Percentiles rank a stretch among this genome's conserved stretches.
These are phyloP conservation scores for Dillenia turbinata DNA, from an alignment of 164 flowering plant genomes.

Conservation along the genomic window DNA sequence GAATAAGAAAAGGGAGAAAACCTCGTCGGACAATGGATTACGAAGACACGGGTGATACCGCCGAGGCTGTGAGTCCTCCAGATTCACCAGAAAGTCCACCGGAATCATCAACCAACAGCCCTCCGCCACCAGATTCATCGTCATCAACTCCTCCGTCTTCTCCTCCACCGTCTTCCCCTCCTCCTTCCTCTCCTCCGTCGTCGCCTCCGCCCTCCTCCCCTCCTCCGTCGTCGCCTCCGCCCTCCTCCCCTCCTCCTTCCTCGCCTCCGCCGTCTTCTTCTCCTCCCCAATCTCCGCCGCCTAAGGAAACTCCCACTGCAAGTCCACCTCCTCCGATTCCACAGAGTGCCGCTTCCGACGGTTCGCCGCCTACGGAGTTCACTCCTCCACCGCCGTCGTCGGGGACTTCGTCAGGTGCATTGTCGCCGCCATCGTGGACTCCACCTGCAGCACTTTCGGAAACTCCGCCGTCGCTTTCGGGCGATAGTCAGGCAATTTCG, in stretches of 20 bases:
- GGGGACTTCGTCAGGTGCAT: too few relatives aligned
- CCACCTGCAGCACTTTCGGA: too few relatives aligned
- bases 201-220: constrained; percentile 6
- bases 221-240: neutral
- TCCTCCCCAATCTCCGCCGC: neutral
- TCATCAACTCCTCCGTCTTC: neutral
- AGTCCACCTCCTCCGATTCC: too few relatives aligned
- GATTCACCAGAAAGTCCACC: constrained; percentile 1
- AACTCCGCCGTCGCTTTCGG: too few relatives aligned
- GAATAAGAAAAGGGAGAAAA: too few relatives aligned
- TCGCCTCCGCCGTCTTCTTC: neutral
- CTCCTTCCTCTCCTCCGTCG: constrained; percentile 7
- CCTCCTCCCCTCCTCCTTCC: constrained; percentile 4
- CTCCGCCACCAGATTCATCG: neutral
- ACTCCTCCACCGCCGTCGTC: too few relatives aligned
- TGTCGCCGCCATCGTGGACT: too few relatives aligned
- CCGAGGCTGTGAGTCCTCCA: neutral
- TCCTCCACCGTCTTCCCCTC: constrained; percentile 7
- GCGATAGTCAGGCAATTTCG: too few relatives aligned
- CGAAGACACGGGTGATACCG: constrained; percentile 15
- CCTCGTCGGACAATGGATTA: constrained; percentile 11
- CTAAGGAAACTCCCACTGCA: too few relatives aligned
- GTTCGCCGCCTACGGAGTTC: too few relatives aligned
- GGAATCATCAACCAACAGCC: neutral
- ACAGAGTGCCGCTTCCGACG: too few relatives aligned